Conservation (phyloP, 306 rosid genomes). For the Prunus padus region DNA sequence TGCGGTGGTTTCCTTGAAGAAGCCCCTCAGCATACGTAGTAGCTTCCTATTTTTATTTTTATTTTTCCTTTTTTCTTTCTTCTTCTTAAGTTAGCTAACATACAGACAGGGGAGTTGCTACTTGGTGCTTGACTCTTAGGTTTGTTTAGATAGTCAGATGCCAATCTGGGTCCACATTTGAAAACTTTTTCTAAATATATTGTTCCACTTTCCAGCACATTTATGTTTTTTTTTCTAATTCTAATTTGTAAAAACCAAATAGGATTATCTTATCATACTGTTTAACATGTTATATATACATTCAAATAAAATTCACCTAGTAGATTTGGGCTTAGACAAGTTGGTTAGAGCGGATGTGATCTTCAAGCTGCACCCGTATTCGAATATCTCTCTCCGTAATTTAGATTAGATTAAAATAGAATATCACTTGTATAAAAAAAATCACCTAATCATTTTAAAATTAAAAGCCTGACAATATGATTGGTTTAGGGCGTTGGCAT, state of each 20-base stretch:
- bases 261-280: background rate
- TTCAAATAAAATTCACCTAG: too few species aligned
- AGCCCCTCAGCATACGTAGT: background rate
- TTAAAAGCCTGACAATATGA: background rate
- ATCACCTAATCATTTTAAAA: background rate
- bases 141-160: background rate
- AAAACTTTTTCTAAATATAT: background rate
- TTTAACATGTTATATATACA: background rate
- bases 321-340: too few species aligned
- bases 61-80: background rate
- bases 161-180: conserved; percentile 1
- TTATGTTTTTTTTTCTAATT: background rate
- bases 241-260: too few species aligned
- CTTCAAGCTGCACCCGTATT: too few species aligned
- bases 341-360: too few species aligned
- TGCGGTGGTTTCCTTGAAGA: background rate
- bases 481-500: too few species aligned
- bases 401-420: too few species aligned
- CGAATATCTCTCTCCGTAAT: too few species aligned
- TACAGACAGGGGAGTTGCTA: background rate
- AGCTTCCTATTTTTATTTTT: background rate
- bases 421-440: too few species aligned
- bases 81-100: background rate
- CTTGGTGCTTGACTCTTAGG: background rate
- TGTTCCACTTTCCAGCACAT: background rate